Conservation (phyloP, 2,329 filamentous ascomycete species). For the Fusarium phyllophilum region DNA sequence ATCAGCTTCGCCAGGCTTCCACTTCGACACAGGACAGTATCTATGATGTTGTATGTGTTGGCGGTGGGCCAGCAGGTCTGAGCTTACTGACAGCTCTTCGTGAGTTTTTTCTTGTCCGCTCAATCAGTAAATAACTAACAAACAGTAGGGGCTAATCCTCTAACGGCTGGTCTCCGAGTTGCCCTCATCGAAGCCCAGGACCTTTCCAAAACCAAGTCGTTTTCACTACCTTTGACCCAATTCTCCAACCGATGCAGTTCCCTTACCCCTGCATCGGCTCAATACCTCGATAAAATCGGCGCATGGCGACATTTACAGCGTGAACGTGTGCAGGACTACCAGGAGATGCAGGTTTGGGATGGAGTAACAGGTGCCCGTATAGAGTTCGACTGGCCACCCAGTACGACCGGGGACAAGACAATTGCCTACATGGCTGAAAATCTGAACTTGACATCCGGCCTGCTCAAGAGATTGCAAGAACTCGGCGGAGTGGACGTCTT, state of each 20-base stretch:
- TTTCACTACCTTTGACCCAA: constrained; percentile 71
- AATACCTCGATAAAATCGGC: constrained; percentile 83
- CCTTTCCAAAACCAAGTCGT: constrained; percentile 73
- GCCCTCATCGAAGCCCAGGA: constrained; percentile 93
- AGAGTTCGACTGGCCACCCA: constrained; percentile 80
- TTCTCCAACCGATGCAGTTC: constrained; percentile 98
- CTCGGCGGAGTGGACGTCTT: constrained; percentile 76
- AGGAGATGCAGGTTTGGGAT: constrained; percentile 99
- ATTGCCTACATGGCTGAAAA: constrained; percentile 99
- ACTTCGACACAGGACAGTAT: constrained; percentile 70
- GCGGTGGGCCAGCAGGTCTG: constrained; percentile 88
- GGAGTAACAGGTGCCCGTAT: constrained; percentile 88
- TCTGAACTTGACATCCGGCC: constrained; percentile 81
- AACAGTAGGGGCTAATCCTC: constrained; percentile 73
- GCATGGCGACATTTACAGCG: constrained; percentile 82
- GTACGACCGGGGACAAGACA: constrained; percentile 62
- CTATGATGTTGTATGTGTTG: constrained; percentile 93
- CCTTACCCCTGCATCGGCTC: constrained; percentile 87
- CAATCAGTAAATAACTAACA: background rate
- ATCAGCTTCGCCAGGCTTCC: constrained; percentile 54
- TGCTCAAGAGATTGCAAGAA: constrained; percentile 77
- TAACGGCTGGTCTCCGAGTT: constrained; percentile 80
- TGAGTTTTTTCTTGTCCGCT: constrained; percentile 49
- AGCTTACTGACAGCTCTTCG: constrained; percentile 82
- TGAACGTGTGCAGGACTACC: constrained; percentile 83